Base-by-base conservation (phyloP, 352 stramenopile genomes). In the Globisporangium spiculum region DNA sequence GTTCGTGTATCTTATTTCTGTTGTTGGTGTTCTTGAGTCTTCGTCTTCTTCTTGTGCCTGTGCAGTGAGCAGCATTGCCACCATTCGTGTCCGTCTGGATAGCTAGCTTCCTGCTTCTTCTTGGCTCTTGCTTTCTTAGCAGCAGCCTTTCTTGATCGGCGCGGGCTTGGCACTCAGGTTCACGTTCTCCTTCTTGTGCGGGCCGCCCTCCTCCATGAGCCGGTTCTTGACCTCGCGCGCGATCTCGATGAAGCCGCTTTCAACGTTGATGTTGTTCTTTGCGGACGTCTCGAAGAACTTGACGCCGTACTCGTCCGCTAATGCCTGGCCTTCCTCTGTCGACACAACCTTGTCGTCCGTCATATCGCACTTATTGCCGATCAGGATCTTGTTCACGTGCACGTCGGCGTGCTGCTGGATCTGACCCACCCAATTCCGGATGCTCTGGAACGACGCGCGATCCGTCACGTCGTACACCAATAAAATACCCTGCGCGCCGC, bases 321-420 rank as follows among this genome's bases (percentile, higher is more conserved):
- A 89, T 86, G 92, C 86, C 76, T 97, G 88, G 30, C 96, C 96
- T 78, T 98, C 95, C 73, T 98, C 94, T 66, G 87, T 97, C 76
- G 88, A 98, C 70, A 98, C 93, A 56, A 97, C 90, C 82, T 98
- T 98, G 76, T 99, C 95, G 73, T 98, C 93, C 59, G 95, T 93
- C 86, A 99, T 98, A 96, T 99, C 97, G 75, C 94, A 99, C 90
- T 99, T 99, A 84, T 99, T 99, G 48, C 97, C 98, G 67, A 99
- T 98, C 63, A 99, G 79, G 74, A 99, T 99, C 84, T 99, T 99
- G 90, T 99, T 99, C 18, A 99, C 97, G 79, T 99, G 96, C 53
- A 99, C 97, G 76, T 99, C 98, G 6, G 97, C 98, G 75, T 99
- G 97, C 79, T 99, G 89, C 70, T 97, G 90, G 77, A 99, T 99